These are phyloP conservation scores for Ceratocystis papillata DNA, from an alignment of 2,329 filamentous ascomycete species.

Conservation along the genomic window DNA sequence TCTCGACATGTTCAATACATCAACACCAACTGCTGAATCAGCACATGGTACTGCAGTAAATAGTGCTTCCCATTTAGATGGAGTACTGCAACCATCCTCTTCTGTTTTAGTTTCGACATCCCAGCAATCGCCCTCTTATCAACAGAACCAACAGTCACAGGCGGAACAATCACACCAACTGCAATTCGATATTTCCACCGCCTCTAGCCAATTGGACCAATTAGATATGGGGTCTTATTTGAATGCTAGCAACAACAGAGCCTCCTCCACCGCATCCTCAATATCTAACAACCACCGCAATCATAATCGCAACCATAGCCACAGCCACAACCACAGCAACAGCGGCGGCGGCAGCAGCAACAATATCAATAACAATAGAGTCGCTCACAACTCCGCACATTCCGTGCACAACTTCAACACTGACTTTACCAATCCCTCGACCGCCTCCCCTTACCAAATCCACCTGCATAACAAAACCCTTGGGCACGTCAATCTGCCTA, in stretches of 20 bases:
- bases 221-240: conserved; percentile 10
- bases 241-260: not conserved
- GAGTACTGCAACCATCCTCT: conserved; percentile 6
- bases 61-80: not conserved
- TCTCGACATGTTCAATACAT: conserved; percentile 7
- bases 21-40: not conserved
- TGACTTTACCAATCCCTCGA: not conserved
- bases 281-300: not conserved
- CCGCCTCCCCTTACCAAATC: conserved; percentile 11
- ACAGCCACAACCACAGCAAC: not conserved
- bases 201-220: conserved; percentile 3
- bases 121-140: conserved; percentile 10
- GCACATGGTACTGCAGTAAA: not conserved
- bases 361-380: not conserved
- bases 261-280: not conserved
- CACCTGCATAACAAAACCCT: conserved; percentile 10
- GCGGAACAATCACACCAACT: not conserved
- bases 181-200: conserved; percentile 9
- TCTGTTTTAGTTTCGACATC: conserved; percentile 6
- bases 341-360: not conserved
- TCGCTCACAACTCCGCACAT: not conserved
- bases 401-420: conserved; percentile 12
- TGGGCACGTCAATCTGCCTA: conserved; percentile 9
- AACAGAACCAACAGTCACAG: not conserved
- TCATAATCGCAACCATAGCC: not conserved